Conservation (phyloP, 2,329 filamentous ascomycete species). For the Pseudogymnoascus sp. region DNA sequence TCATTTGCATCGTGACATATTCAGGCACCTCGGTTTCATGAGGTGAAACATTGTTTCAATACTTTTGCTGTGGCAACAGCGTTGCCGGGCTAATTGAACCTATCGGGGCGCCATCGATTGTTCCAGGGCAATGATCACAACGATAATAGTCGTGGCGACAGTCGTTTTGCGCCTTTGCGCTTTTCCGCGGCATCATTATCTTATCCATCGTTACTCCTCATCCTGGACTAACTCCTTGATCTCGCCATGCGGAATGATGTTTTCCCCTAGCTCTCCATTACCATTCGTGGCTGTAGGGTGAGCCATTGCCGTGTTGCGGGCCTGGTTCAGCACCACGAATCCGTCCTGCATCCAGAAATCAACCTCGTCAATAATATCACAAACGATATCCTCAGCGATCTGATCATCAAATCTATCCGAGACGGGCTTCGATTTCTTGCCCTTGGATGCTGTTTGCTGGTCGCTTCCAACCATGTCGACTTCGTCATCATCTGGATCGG, state of each 20-base stretch:
- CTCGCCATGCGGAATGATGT: conserved; percentile 36
- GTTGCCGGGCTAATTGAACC: conserved; percentile 1
- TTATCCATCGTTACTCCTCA: conserved; percentile 33
- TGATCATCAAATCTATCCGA: conserved; percentile 83
- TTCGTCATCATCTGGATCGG: conserved; percentile 36
- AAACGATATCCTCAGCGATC: conserved; percentile 88
- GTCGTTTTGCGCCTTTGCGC: background rate
- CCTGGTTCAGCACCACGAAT: conserved; percentile 30
- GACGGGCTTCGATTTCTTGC: conserved; percentile 47
- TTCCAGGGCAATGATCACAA: background rate
- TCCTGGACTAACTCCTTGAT: conserved; percentile 62
- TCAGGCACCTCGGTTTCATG: conserved; percentile 10
- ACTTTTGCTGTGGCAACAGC: conserved; percentile 1
- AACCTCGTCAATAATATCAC: conserved; percentile 89
- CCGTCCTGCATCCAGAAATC: conserved; percentile 77
- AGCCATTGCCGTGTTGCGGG: background rate
- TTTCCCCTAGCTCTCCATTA: conserved; percentile 36
- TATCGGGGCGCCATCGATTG: background rate
- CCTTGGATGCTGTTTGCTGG: conserved; percentile 23
- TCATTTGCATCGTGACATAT: conserved; percentile 7
- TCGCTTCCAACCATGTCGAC: conserved; percentile 41
- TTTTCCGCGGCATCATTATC: background rate
- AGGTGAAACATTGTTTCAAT: conserved; percentile 10
- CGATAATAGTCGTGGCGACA: background rate
- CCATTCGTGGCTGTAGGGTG: conserved; percentile 19